Percentiles rank a stretch among this genome's conserved stretches.
These are phyloP conservation scores for Heterobasidion occidentale DNA, from an alignment of 1,284 basidiomycete species.

Conservation along the genomic window DNA sequence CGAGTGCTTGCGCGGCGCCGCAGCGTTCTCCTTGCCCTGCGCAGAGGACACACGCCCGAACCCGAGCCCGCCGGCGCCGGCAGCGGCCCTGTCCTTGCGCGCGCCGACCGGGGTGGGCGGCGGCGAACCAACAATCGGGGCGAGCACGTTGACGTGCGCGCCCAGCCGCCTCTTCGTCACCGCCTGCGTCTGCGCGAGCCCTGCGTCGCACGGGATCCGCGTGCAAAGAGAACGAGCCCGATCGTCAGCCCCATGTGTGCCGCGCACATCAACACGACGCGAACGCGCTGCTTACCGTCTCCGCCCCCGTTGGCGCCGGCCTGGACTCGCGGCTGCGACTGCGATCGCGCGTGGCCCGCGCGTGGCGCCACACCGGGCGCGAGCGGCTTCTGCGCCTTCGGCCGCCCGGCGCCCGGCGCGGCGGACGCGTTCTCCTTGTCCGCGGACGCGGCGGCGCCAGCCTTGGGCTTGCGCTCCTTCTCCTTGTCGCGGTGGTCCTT, in stretches of 20 bases:
- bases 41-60: not conserved
- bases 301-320: not conserved
- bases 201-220: not conserved
- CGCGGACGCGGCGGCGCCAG: conserved; percentile 6
- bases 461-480: conserved; percentile 7
- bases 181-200: not conserved
- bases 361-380: conserved; percentile 4
- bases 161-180: conserved; percentile 13
- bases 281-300: not conserved
- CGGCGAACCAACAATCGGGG: conserved; percentile 19
- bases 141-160: conserved; percentile 16
- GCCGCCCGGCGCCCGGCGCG: conserved; percentile 15
- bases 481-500: conserved; percentile 6
- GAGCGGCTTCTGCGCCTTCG: conserved; percentile 22
- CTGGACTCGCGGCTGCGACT: conserved; percentile 21
- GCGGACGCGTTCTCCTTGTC: conserved; percentile 6
- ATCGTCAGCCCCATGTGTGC: not conserved
- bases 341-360: conserved; percentile 17
- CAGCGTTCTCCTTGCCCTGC: conserved; percentile 3
- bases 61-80: not conserved
- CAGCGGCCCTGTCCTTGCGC: not conserved
- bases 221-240: not conserved
- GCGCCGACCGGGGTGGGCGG: conserved; percentile 4
- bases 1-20: conserved; percentile 23
- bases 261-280: not conserved